phyloP scores from a whole-genome alignment of 805 yeast genomes.

The Lipomyces orientalis region DNA sequence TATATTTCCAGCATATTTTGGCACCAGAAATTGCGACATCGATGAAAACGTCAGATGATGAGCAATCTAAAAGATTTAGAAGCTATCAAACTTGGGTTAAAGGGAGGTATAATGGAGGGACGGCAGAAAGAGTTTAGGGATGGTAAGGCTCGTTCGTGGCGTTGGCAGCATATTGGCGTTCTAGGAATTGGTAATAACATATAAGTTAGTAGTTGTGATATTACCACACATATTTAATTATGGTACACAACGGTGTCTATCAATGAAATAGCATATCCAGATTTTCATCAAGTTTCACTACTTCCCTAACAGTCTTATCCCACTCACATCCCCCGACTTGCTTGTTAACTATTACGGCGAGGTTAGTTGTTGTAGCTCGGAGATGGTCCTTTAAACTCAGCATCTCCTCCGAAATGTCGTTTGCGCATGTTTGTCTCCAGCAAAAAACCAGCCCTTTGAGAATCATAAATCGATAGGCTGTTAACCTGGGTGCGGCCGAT shows the following conservation, averaged over 20 bases:
- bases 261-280: constrained; percentile 1
- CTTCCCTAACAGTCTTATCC: neutral
- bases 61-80: constrained; percentile 28
- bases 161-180: neutral
- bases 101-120: constrained; percentile 10
- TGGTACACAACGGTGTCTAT: neutral
- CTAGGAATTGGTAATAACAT: neutral
- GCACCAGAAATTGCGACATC: constrained; percentile 32
- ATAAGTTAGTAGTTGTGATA: neutral
- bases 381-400: neutral
- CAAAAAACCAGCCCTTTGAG: constrained; percentile 29
- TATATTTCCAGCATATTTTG: constrained; percentile 26
- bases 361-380: neutral
- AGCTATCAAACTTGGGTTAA: constrained; percentile 30
- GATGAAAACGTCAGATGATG: constrained; percentile 24
- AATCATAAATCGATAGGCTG: constrained; percentile 19
- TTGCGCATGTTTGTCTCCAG: constrained; percentile 22
- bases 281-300: constrained; percentile 5
- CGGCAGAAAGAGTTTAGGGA: neutral
- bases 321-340: neutral
- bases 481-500: constrained; percentile 13
- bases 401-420: constrained; percentile 6
- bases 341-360: neutral
- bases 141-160: neutral
- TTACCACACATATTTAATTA: neutral